Percentiles rank a stretch among this genome's conserved stretches.
Evolutionary conservation across 257 asterid genomes (phyloP).

Genomic region (Solanum tarapatanum): DNA sequence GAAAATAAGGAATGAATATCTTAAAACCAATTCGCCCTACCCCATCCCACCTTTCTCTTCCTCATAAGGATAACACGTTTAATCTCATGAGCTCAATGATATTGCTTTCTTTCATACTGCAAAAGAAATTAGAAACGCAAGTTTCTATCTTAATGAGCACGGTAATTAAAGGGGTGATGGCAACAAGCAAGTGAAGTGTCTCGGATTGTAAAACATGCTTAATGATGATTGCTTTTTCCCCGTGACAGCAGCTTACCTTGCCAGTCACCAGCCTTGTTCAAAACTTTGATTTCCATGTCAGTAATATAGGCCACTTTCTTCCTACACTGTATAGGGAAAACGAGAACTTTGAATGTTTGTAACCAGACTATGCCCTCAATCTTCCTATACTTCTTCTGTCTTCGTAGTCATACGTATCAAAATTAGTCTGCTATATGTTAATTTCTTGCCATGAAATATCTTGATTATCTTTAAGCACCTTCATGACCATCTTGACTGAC

Average conservation of each 20-base stretch:
- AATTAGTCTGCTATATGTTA: background rate
- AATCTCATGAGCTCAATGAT: background rate
- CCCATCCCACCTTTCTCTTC: background rate
- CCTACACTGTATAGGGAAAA: background rate
- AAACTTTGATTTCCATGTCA: background rate
- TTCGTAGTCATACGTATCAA: background rate
- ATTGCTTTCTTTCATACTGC: background rate
- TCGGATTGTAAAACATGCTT: background rate
- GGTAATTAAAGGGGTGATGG: background rate
- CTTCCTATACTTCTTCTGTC: background rate
- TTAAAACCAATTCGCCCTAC: background rate
- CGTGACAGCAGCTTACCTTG: background rate
- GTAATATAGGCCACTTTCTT: background rate
- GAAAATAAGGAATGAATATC: background rate
- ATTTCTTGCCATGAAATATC: background rate
- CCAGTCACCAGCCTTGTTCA: background rate
- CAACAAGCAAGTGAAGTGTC: background rate
- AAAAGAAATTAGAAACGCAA: background rate
- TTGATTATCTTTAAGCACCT: background rate
- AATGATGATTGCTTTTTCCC: background rate
- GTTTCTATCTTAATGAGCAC: background rate
- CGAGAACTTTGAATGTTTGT: too few relatives aligned
- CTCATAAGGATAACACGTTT: background rate
- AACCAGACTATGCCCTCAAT: background rate
- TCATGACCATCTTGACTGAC: background rate